phyloP scores from a whole-genome alignment of 225 moss, liverwort and hornwort species.

The Climacium dendroides region DNA sequence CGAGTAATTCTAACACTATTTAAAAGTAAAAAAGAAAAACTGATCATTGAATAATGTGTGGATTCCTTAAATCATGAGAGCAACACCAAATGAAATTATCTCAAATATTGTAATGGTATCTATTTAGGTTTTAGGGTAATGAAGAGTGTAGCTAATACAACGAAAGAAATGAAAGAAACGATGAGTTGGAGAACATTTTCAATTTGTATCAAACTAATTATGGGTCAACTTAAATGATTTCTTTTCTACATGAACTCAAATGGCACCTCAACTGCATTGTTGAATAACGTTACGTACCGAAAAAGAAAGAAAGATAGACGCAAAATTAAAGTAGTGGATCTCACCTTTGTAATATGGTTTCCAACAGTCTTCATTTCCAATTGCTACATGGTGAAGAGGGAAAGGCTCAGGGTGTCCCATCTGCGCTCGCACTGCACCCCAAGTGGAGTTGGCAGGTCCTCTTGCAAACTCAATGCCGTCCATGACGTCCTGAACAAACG shows the following conservation, averaged over 20 bases:
- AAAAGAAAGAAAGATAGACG: not conserved
- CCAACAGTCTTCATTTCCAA: slow-evolving; percentile 93
- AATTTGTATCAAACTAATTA: not conserved
- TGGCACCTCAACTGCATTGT: not conserved
- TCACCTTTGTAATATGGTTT: slow-evolving; percentile 67
- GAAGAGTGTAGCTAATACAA: not conserved
- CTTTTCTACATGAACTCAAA: no score
- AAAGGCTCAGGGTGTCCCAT: slow-evolving; percentile 95
- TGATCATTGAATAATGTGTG: accelerated
- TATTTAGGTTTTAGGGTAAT: not conserved
- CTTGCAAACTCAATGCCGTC: slow-evolving; percentile 91
- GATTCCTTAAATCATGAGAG: not conserved
- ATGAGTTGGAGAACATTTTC: not conserved
- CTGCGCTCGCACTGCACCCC: slow-evolving; percentile 69
- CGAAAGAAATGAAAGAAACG: not conserved
- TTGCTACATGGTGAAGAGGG: slow-evolving; percentile 48
- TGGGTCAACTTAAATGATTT: not conserved
- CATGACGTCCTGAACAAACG: slow-evolving; percentile 49
- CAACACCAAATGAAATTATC: not conserved
- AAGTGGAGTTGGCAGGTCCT: slow-evolving; percentile 47
- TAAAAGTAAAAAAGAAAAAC: not conserved
- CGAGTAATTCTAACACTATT: not conserved
- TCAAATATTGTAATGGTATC: not conserved
- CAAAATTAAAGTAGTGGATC: not conserved
- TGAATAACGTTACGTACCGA: not conserved